These are phyloP conservation scores for Podospora fimiseda DNA, from an alignment of 495 filamentous ascomycete species.

Conservation along the genomic window DNA sequence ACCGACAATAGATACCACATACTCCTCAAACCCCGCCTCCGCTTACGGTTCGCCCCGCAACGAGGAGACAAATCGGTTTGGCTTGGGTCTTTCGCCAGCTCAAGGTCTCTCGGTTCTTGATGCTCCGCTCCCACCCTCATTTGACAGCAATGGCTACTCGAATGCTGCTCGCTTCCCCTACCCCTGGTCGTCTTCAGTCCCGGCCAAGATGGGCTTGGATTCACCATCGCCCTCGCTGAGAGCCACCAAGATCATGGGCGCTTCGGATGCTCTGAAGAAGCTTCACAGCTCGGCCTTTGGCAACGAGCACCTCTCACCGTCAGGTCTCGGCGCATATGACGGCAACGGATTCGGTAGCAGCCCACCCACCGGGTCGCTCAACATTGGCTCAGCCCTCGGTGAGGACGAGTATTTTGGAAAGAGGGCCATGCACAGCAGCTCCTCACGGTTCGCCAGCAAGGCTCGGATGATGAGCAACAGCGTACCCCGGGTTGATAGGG, in stretches of 20 bases:
- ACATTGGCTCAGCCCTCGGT: constrained; percentile 35
- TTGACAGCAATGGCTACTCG: constrained; percentile 93
- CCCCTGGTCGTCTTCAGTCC: constrained; percentile 87
- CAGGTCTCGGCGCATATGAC: constrained; percentile 49
- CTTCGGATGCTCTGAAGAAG: constrained; percentile 68
- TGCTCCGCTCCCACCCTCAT: constrained; percentile 88
- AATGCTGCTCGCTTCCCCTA: constrained; percentile 70
- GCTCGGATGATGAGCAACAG: constrained; percentile 74
- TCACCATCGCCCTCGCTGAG: constrained; percentile 75
- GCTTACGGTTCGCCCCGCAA: constrained; percentile 85
- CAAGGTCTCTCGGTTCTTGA: constrained; percentile 80
- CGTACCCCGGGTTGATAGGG: constrained; percentile 61
- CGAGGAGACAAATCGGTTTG: constrained; percentile 52
- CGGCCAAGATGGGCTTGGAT: constrained; percentile 85
- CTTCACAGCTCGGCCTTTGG: constrained; percentile 82
- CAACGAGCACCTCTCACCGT: constrained; percentile 36
- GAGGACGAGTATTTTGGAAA: constrained; percentile 60
- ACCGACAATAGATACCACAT: constrained; percentile 73
- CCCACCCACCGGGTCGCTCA: constrained; percentile 52
- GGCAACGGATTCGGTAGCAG: constrained; percentile 48
- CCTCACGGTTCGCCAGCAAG: constrained; percentile 56
- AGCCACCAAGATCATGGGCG: constrained; percentile 48
- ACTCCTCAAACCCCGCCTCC: constrained; percentile 68
- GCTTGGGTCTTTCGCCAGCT: constrained; percentile 67
- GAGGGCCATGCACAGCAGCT: constrained; percentile 76